A percentile compares a stretch with the other conserved stretches of the same genome.
phyloP scores from a whole-genome alignment of 1,284 basidiomycete genomes.

The Heterobasidion annosum region DNA sequence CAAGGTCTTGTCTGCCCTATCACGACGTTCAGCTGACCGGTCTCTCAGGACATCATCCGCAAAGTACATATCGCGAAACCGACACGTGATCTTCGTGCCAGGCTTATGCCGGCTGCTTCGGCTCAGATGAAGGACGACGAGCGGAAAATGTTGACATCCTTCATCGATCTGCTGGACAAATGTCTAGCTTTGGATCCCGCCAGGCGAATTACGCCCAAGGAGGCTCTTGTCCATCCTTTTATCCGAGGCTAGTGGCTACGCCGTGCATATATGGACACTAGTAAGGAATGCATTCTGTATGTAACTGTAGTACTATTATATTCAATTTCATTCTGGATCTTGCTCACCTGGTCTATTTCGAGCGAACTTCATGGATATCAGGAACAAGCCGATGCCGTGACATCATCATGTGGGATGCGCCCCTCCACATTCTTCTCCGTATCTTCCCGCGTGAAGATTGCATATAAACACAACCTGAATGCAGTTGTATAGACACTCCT shows the following conservation, averaged over 20 bases:
- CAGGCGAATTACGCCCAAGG: constrained; percentile 79
- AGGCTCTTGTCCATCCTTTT: constrained; percentile 85
- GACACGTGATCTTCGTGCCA: constrained; percentile 68
- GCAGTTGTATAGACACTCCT: too few relatives aligned
- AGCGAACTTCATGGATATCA: neutral
- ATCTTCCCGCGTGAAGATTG: too few relatives aligned
- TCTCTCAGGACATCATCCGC: constrained; percentile 66
- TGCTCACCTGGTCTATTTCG: neutral
- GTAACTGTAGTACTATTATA: neutral
- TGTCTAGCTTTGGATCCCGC: constrained; percentile 88
- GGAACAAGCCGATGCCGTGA: neutral
- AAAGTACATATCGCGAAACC: constrained; percentile 85
- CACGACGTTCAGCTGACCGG: constrained; percentile 13
- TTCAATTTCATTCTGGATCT: neutral
- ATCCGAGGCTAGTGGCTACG: constrained; percentile 42
- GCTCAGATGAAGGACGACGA: constrained; percentile 86
- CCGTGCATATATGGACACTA: neutral
- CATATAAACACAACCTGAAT: too few relatives aligned
- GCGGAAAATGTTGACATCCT: constrained; percentile 71
- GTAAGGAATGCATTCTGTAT: neutral
- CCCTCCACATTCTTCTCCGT: too few relatives aligned
- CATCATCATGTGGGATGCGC: neutral
- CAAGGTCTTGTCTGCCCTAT: constrained; percentile 2
- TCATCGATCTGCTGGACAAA: constrained; percentile 89
- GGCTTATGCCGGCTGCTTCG: constrained; percentile 74